Conservation (phyloP, 1,284 basidiomycete genomes). For the Calocybe gambosa region DNA sequence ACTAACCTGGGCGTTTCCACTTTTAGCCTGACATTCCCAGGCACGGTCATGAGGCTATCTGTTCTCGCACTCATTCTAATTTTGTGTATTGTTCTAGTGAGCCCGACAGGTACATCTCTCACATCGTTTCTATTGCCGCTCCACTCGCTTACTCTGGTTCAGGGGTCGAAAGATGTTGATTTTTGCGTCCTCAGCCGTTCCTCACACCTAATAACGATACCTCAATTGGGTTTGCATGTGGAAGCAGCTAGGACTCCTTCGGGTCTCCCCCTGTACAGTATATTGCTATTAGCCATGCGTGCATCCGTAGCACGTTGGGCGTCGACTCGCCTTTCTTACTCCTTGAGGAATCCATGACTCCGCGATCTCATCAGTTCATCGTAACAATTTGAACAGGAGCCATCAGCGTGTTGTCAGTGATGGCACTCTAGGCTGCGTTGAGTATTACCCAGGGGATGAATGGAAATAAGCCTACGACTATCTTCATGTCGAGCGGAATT, state of each 20-base stretch:
- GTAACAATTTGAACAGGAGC: too few relatives aligned
- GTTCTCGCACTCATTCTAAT: background rate
- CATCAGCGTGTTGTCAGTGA: background rate
- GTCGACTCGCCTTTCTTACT: background rate
- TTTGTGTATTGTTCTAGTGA: background rate
- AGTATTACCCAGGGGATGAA: too few relatives aligned
- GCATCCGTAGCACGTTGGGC: background rate
- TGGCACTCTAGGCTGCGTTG: too few relatives aligned
- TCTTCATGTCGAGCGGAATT: too few relatives aligned
- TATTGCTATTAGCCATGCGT: background rate
- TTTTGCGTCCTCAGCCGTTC: background rate
- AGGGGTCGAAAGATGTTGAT: background rate
- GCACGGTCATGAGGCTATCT: background rate
- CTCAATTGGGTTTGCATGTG: background rate
- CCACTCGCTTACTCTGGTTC: background rate
- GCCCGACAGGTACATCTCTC: background rate
- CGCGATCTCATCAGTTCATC: too few relatives aligned
- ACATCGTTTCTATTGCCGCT: background rate
- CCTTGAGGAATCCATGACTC: background rate
- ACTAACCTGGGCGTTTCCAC: background rate
- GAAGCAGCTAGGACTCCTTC: background rate
- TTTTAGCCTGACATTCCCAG: background rate
- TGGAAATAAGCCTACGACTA: too few relatives aligned
- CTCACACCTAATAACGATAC: background rate
- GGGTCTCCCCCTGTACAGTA: background rate